Conservation (phyloP, 23 red algal species). For the Gracilariopsis chorda region DNA sequence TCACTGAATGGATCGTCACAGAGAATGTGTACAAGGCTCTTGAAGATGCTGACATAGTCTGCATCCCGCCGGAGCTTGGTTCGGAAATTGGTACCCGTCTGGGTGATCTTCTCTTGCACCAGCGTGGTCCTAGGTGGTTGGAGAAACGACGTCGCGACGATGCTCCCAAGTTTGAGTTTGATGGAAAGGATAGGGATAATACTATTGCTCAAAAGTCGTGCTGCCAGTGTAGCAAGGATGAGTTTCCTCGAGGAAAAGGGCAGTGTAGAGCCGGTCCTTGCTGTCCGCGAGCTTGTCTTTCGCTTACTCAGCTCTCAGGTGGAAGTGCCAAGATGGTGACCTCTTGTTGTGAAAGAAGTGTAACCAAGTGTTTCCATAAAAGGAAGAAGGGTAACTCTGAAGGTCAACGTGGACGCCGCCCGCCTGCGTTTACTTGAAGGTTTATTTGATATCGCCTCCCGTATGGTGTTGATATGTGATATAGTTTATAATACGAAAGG, state of each 20-base stretch:
- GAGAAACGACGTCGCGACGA: neutral
- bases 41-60: neutral
- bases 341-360: neutral
- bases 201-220: neutral
- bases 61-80: neutral
- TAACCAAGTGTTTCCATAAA: neutral
- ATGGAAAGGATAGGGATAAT: neutral
- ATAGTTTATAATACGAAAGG: too few relatives aligned
- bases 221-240: neutral
- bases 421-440: neutral
- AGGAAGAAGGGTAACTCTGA: neutral
- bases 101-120: neutral
- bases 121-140: neutral
- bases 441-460: too few relatives aligned
- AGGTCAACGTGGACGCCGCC: neutral
- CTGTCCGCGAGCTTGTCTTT: neutral
- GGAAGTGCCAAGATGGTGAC: neutral
- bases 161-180: neutral
- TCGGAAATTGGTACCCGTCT: neutral
- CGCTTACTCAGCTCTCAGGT: neutral
- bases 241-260: neutral
- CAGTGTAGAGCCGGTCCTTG: neutral
- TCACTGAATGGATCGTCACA: neutral
- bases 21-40: neutral
- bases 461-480: neutral